Evolutionary conservation across 495 filamentous ascomycete species (phyloP).

Genomic region (Aspergillus carlsbadensis): DNA sequence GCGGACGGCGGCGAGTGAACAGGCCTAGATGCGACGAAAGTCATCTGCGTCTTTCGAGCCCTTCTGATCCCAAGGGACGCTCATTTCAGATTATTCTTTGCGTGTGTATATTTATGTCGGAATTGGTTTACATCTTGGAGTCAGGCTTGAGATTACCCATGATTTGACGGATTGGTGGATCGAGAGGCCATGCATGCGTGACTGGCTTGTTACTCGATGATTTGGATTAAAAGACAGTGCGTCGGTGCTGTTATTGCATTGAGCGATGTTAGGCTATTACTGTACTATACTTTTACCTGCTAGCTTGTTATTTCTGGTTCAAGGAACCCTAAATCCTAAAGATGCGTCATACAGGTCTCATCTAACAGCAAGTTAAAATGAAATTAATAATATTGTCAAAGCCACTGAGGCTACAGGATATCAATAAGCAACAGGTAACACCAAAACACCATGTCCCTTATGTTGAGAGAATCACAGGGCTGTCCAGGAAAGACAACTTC

Average conservation of each 20-base stretch:
- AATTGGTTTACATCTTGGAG: conserved; percentile 8
- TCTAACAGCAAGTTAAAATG: not conserved
- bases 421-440: not conserved
- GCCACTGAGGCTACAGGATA: conserved; percentile 4
- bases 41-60: conserved; percentile 12
- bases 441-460: conserved; percentile 15
- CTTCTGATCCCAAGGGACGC: too few species aligned
- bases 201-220: not conserved
- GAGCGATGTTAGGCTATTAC: conserved; percentile 37
- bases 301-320: conserved; percentile 7
- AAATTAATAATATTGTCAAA: conserved; percentile 8
- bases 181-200: not conserved
- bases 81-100: conserved; percentile 14
- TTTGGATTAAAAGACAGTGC: not conserved
- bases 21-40: conserved; percentile 19
- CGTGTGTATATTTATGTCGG: not conserved
- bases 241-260: conserved; percentile 34
- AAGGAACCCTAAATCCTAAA: conserved; percentile 5
- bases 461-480: conserved; percentile 7
- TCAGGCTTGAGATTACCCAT: conserved; percentile 4
- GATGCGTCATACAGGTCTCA: not conserved
- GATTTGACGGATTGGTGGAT: not conserved
- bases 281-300: conserved; percentile 37
- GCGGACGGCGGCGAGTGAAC: conserved; percentile 45
- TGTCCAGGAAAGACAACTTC: not conserved